A percentile compares a stretch with the other conserved stretches of the same genome.
phyloP scores from a whole-genome alignment of 140 eudicot species.

The Eryngium alpinum region DNA sequence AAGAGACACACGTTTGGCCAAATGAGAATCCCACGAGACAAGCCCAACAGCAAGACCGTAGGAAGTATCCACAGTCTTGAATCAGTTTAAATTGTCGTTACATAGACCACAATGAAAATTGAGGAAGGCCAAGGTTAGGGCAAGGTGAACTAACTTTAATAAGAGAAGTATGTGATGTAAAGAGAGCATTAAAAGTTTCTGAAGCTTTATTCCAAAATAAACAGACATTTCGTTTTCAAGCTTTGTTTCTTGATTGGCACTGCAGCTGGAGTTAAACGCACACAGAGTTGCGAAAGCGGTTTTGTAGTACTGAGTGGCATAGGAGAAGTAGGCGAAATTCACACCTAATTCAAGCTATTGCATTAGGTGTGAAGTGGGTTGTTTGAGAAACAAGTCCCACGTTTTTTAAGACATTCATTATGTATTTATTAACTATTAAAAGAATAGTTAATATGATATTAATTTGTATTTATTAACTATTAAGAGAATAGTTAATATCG shows the following conservation, averaged over 20 bases:
- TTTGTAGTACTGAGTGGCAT: constrained; percentile 62
- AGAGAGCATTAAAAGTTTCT: constrained; percentile 79
- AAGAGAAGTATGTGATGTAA: constrained; percentile 59
- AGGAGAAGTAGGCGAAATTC: constrained; percentile 64
- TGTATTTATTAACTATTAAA: too few relatives aligned
- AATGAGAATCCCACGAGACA: constrained; percentile 51
- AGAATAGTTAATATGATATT: too few relatives aligned
- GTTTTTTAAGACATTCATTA: too few relatives aligned
- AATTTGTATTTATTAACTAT: too few relatives aligned
- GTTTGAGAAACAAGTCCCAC: too few relatives aligned
- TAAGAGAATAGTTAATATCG: too few relatives aligned
- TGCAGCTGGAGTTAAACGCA: constrained; percentile 84
- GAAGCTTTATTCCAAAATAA: constrained; percentile 57
- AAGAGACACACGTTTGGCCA: constrained; percentile 58
- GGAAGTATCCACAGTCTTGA: constrained; percentile 71
- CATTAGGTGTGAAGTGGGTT: too few relatives aligned
- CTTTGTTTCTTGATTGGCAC: constrained; percentile 46
- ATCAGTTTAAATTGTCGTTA: constrained; percentile 61
- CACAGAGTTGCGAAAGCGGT: constrained; percentile 66
- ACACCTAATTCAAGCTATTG: too few relatives aligned
- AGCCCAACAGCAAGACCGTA: constrained; percentile 95
- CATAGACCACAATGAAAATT: constrained; percentile 70
- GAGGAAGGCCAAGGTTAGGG: constrained; percentile 81
- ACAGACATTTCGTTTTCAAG: constrained; percentile 43
- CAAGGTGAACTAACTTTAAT: constrained; percentile 76